Evolutionary conservation across 2,329 filamentous ascomycete species (phyloP), one percentile per base, ranked within the genome.

Genomic region (Dothistroma septosporum): DNA sequence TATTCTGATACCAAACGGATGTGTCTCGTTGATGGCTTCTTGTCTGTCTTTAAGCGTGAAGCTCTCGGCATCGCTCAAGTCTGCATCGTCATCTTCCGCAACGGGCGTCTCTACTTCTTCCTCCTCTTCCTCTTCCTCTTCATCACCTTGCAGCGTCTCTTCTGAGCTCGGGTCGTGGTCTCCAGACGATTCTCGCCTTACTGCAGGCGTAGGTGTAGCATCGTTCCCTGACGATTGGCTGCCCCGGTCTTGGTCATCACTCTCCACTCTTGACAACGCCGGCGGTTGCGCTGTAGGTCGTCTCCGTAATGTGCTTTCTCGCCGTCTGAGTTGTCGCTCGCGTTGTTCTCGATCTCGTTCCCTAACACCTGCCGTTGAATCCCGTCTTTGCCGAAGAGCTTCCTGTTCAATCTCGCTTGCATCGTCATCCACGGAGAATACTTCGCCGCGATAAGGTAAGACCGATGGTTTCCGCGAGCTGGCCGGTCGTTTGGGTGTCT

Each of bases 41-140:
- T 99, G 94, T 59, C 94, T 87, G 75, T 99, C 94, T 75, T 95
- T 96, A 69, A 99, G 83, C 0, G 94, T 99, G 74, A 99, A 99
- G 78, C 93, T 97, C 77, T 97, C 94, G 1, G 94, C 90, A 69
- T 97, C 94, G 75, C 93, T 97, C 55, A 92, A 72, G 61, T 89
- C 86, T 61, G 79, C 86, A 33, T 90, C 89, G 10, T 88, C 86
- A 47, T 83, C 84, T 19, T 67, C 67, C 9, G 66, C 64, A 10
- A 66, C 64, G 8, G 61, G 62, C 7, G 68, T 81, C 16, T 83
- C 83, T 37, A 76, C 74, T 50, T 74, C 72, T 22, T 74, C 70
- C 41, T 71, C 72, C 47, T 69, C 72, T 19, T 69, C 70, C 52
- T 74, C 73, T 28, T 74, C 70, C 37, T 71, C 72, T n/a, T 73